A percentile compares a stretch with the other conserved stretches of the same genome.
These are phyloP conservation scores for Amniculicola lignicola DNA, from an alignment of 495 filamentous ascomycete species.

Conservation along the genomic window DNA sequence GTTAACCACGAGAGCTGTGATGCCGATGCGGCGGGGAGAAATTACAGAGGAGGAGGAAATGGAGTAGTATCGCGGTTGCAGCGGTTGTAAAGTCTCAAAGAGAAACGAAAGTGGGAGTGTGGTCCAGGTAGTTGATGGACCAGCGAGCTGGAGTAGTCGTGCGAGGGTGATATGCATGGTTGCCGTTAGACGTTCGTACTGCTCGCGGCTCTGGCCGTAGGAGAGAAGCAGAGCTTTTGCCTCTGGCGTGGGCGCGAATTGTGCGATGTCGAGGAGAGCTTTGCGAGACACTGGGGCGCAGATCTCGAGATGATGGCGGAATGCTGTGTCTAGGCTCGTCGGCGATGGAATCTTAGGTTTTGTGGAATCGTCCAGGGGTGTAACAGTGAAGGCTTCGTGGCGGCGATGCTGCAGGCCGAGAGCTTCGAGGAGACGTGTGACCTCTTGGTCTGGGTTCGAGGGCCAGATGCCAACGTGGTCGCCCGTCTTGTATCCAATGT, in stretches of 20 bases:
- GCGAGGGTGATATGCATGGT: slow-evolving; percentile 46
- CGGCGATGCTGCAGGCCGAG: slow-evolving; percentile 40
- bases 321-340: slow-evolving; percentile 44
- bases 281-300: slow-evolving; percentile 49
- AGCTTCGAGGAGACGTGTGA: slow-evolving; percentile 42
- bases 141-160: slow-evolving; percentile 13
- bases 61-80: slow-evolving; percentile 54
- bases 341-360: slow-evolving; percentile 47
- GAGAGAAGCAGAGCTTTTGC: slow-evolving; percentile 40
- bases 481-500: slow-evolving; percentile 41
- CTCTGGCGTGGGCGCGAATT: slow-evolving; percentile 46
- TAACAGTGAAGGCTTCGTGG: slow-evolving; percentile 40
- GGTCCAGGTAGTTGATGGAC: slow-evolving; percentile 39
- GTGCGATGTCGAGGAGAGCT: slow-evolving; percentile 43
- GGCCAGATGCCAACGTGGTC: slow-evolving; percentile 37
- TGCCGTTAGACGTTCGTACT: slow-evolving; percentile 40
- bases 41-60: slow-evolving; percentile 53
- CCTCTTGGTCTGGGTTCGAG: slow-evolving; percentile 39
- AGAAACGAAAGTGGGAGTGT: slow-evolving; percentile 47
- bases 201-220: slow-evolving; percentile 41
- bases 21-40: slow-evolving; percentile 44
- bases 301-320: slow-evolving; percentile 53
- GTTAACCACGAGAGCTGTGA: slow-evolving; percentile 47
- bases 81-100: slow-evolving; percentile 45
- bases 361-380: slow-evolving; percentile 37